Conservation (phyloP, 805 yeast species). For the Metschnikowia noctiluminum region DNA sequence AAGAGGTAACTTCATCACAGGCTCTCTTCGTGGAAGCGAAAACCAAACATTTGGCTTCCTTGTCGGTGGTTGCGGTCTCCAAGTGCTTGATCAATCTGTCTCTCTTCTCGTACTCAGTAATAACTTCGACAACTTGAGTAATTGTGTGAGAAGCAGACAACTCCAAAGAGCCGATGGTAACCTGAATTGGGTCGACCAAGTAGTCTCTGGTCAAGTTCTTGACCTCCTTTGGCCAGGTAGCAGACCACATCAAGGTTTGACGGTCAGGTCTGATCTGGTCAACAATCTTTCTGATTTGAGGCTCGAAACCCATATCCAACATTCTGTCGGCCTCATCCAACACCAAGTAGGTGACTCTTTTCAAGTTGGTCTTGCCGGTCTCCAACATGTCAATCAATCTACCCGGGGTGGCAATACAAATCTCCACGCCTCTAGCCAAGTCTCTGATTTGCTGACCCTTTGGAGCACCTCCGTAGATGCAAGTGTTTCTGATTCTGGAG, state of each 20-base stretch:
- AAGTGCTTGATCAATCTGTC: slow-evolving; percentile 83
- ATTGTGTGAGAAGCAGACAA: slow-evolving; percentile 95
- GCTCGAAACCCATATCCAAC: slow-evolving; percentile 99
- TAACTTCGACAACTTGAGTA: slow-evolving; percentile 88
- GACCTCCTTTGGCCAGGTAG: slow-evolving; percentile 99
- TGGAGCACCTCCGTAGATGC: slow-evolving; percentile 99
- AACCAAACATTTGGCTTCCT: slow-evolving; percentile 74
- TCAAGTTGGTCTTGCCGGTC: slow-evolving; percentile 87
- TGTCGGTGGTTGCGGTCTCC: slow-evolving; percentile 69
- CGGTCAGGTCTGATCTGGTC: slow-evolving; percentile 99
- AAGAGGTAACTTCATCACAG: slow-evolving; percentile 92
- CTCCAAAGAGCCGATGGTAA: slow-evolving; percentile 93
- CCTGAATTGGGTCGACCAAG: slow-evolving; percentile 90
- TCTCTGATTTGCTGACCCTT: slow-evolving; percentile 97
- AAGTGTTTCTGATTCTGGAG: slow-evolving; percentile 92
- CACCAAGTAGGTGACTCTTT: slow-evolving; percentile 94
- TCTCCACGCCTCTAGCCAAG: slow-evolving; percentile 91
- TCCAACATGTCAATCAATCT: slow-evolving; percentile 97
- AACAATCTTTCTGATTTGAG: slow-evolving; percentile 97
- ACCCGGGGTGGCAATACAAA: slow-evolving; percentile 97
- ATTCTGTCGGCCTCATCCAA: slow-evolving; percentile 99
- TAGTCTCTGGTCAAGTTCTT: slow-evolving; percentile 90
- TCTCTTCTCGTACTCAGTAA: slow-evolving; percentile 89
- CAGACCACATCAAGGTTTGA: slow-evolving; percentile 99
- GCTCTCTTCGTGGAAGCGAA: slow-evolving; percentile 97